Evolutionary conservation across 2,329 filamentous ascomycete species (phyloP), one percentile per base, ranked within the genome.

Genomic region (Pseudonectria foliicola): DNA sequence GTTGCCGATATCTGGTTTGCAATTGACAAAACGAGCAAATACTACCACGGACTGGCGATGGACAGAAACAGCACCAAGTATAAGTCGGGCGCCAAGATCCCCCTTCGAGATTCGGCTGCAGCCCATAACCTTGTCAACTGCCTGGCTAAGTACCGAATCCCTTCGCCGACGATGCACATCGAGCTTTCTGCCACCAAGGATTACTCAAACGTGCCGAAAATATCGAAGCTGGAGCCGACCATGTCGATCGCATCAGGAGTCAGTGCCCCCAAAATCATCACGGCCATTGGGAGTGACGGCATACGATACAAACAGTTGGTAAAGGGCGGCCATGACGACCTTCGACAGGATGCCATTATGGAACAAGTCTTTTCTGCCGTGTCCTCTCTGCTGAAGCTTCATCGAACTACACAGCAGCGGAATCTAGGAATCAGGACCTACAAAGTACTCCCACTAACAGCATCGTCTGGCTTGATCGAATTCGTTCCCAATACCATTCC

Each of bases 301-400:
- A 66, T 72, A 37, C 75, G 72, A 25, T 95, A 89, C 64, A 95
- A 85, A 58, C 88, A 95, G 61, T 69, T 98, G 42, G 85, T 95
- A 56, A 98, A 98, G 69, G 88, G 88, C 43, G 89, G 92, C 13
- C 90, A 90, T 54, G 92, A 98, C 57, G 90, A 98, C 56, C 73
- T 99, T 10, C 84, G 93, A 7, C 92, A 98, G 64, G 92, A 99
- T 54, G 87, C 90, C 29, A 98, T 79, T 68, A 99, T 99, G 93
- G 93, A 98, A 61, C 92, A 99, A 62, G 92, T 98, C 2, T 99
- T 98, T 57, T 86, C 89, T 39, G 88, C 94, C 61, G 92, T 95
- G 14, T 96, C 88, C 38, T 85, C 85, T 33, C 75, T 98, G 14
- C 69, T 99, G 16, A 85, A 85, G 56, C 81, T 85, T 31, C 88